These are phyloP conservation scores for Hypoxylon sp. DNA, from an alignment of 2,329 filamentous ascomycete species.

Conservation along the genomic window DNA sequence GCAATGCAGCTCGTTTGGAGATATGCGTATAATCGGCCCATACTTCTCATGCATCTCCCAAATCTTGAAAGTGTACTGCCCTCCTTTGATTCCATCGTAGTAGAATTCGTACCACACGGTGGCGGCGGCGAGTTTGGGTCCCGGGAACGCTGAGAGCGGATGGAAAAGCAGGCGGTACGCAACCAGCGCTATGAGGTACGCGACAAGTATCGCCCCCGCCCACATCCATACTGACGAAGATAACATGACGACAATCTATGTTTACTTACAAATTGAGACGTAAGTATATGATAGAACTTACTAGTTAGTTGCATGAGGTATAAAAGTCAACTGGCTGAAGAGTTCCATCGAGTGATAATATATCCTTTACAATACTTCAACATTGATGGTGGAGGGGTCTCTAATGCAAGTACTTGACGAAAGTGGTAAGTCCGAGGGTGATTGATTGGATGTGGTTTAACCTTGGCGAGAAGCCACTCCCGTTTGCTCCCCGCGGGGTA, in stretches of 20 bases:
- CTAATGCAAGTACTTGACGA: background rate
- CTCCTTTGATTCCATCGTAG: slow-evolving; percentile 14
- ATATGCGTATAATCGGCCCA: slow-evolving; percentile 57
- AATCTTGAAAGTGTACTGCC: slow-evolving; percentile 16
- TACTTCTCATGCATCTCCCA: slow-evolving; percentile 18
- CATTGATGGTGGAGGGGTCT: background rate
- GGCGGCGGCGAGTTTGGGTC: slow-evolving; percentile 8
- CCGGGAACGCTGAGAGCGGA: slow-evolving; percentile 15
- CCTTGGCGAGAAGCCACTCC: slow-evolving; percentile 1
- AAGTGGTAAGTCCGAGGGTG: slow-evolving; percentile 5
- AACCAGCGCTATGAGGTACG: slow-evolving; percentile 5
- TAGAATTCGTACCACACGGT: slow-evolving; percentile 21
- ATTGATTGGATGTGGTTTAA: slow-evolving; percentile 16
- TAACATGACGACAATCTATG: background rate
- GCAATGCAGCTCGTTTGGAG: slow-evolving; percentile 58
- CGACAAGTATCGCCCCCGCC: background rate
- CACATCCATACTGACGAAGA: background rate
- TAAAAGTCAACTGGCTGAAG: background rate
- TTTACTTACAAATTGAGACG: too few relatives aligned
- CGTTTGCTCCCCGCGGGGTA: background rate
- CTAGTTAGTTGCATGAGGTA: background rate
- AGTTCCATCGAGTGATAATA: background rate
- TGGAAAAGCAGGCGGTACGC: slow-evolving; percentile 11
- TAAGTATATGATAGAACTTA: background rate
- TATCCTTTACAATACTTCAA: background rate